Percentiles rank a stretch among this genome's conserved stretches.
Conservation (phyloP, 306 rosid genomes). For the Cucumis melo region DNA sequence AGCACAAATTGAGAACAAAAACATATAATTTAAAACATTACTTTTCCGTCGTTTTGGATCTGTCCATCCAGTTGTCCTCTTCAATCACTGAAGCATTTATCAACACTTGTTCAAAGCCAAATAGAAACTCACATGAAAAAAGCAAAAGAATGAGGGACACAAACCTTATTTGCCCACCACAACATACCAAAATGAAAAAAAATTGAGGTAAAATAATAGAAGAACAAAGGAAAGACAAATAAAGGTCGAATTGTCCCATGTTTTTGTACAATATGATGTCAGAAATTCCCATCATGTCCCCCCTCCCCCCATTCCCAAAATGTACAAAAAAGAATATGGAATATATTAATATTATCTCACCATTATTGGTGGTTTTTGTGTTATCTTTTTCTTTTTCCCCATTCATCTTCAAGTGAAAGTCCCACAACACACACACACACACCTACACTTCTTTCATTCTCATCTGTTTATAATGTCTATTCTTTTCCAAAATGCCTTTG, state of each 20-base stretch:
- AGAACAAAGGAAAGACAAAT: not conserved
- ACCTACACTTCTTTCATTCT: not conserved
- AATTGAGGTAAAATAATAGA: not conserved
- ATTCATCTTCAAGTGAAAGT: not conserved
- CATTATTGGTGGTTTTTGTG: conserved; percentile 7
- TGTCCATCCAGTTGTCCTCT: conserved; percentile 12
- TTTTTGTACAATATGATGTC: not conserved
- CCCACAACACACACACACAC: not conserved
- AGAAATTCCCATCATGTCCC: not conserved
- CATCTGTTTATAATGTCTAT: not conserved
- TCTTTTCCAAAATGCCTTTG: not conserved
- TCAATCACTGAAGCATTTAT: not conserved
- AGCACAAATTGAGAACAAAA: not conserved
- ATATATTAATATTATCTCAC: not conserved
- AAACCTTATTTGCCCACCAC: not conserved
- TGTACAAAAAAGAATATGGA: not conserved
- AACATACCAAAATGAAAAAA: not conserved
- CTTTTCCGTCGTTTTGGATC: conserved; percentile 4
- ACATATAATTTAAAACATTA: not conserved
- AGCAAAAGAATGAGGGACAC: not conserved
- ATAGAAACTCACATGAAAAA: not conserved
- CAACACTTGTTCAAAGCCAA: not conserved
- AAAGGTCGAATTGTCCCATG: not conserved
- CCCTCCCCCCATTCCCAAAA: not conserved
- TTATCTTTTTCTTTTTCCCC: not conserved